Base-by-base conservation (phyloP, 441 rosid genomes). In the Kokia cookei region DNA sequence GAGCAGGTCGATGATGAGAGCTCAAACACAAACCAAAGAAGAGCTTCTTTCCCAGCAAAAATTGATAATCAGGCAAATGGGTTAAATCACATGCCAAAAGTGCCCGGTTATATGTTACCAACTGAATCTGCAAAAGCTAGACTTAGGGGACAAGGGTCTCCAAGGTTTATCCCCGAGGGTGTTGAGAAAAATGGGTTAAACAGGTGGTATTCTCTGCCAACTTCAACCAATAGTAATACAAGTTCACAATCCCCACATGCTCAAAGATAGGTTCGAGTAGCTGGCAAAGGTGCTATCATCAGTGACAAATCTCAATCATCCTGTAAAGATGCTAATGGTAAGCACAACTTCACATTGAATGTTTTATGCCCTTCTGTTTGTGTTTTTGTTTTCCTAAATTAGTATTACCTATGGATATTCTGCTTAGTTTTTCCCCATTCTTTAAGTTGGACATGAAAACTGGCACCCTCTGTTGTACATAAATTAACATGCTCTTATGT, bases 101-200 rank as follows among this genome's bases (percentile, higher is more conserved):
- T 82, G 69, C 98, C 93, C 8, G 87, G 94, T 82, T 94, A 90
- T 80, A 92, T 92, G 98, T 91, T 92, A 29, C 93, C 93, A 8
- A 94, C 97, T 76, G 85, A 82, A 80, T 90, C 92, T 79, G 87
- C 84, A 35, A 89, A 85, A 81, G 93, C 93, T 65, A 93, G 82
- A 83, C 80, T 88, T 62, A 85, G 85, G 80, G 92, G 79, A 73
- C 93, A 88, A 81, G 91, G 87, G 59, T 86, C 95, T 48, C 88
- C 95, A 4, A 58, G 86, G 73, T 24, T 87, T 63, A 48, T 77
- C 26, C 73, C 51, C 76, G 91, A 86, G 73, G 87, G 69, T 68
- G 71, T 71, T 43, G 93, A 79, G 79, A 86, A 79, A 65, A 81
- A 82, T 75, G 82, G 85, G 50, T 48, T 71, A 27, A 69, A 81